Conservation (phyloP, 192 early-diverging fungal genomes). For the Coemansia umbellata region DNA sequence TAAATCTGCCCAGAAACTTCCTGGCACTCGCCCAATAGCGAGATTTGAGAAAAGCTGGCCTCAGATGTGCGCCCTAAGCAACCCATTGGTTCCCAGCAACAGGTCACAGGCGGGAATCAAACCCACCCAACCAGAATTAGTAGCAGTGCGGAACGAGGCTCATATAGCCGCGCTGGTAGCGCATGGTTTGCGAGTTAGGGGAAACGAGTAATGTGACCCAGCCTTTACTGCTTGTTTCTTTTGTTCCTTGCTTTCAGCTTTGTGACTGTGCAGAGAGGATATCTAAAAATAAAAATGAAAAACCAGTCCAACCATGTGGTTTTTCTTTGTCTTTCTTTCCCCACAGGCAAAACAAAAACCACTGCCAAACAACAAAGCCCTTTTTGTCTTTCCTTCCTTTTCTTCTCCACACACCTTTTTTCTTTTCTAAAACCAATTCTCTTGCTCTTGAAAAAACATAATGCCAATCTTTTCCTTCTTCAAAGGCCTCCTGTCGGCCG, state of each 20-base stretch:
- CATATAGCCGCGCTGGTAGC: background rate
- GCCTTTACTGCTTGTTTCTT: too few species aligned
- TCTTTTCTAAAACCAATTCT: background rate
- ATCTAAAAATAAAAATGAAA: background rate
- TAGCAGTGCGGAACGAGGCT: background rate
- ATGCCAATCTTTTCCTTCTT: slow-evolving; percentile 23
- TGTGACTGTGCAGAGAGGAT: background rate
- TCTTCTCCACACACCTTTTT: background rate
- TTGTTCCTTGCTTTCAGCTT: background rate
- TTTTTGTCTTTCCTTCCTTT: slow-evolving; percentile 3
- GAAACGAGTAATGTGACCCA: background rate
- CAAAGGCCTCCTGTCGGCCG: slow-evolving; percentile 8
- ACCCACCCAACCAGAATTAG: slow-evolving; percentile 9
- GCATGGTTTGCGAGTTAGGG: slow-evolving; percentile 2
- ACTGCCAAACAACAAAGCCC: background rate
- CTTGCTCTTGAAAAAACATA: background rate
- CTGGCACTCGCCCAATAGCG: slow-evolving; percentile 9
- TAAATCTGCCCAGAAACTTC: background rate
- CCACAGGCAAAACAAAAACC: too few species aligned
- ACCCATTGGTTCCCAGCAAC: slow-evolving; percentile 7
- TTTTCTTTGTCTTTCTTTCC: background rate
- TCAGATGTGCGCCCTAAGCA: slow-evolving; percentile 8
- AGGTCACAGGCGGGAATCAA: slow-evolving; percentile 22
- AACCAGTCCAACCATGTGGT: background rate
- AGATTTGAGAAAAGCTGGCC: background rate